phyloP scores from a whole-genome alignment of 2,329 filamentous ascomycete genomes.

The Aspergillus arachidicola region DNA sequence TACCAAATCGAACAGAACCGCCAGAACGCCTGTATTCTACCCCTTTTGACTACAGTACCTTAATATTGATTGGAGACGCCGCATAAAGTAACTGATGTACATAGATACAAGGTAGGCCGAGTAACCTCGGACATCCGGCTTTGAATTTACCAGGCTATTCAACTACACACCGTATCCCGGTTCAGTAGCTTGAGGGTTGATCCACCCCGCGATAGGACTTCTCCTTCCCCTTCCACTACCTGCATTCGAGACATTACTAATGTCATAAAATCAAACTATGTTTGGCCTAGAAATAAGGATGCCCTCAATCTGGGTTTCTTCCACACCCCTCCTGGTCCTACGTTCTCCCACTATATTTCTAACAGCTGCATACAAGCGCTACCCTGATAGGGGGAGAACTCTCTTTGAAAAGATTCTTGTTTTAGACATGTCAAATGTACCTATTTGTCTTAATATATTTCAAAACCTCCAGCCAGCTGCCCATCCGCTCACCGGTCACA shows the following conservation, averaged over 20 bases:
- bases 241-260: background rate
- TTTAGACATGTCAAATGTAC: background rate
- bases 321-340: too few species aligned
- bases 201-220: background rate
- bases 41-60: background rate
- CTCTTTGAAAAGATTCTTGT: too few species aligned
- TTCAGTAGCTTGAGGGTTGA: background rate
- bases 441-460: background rate
- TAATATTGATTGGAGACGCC: too few species aligned
- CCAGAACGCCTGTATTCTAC: background rate
- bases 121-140: background rate
- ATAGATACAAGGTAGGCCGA: too few species aligned
- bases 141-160: background rate
- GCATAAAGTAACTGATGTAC: too few species aligned
- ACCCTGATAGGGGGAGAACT: background rate
- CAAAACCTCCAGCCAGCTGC: background rate
- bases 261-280: background rate
- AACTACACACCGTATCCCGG: too few species aligned
- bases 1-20: background rate
- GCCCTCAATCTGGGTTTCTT: accelerated
- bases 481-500: background rate
- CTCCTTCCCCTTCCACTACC: too few species aligned
- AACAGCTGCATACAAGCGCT: background rate
- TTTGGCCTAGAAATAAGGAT: background rate
- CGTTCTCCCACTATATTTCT: background rate